A percentile compares a stretch with the other conserved stretches of the same genome.
Conservation (phyloP, 495 filamentous ascomycete genomes). For the Copromyces sp. region DNA sequence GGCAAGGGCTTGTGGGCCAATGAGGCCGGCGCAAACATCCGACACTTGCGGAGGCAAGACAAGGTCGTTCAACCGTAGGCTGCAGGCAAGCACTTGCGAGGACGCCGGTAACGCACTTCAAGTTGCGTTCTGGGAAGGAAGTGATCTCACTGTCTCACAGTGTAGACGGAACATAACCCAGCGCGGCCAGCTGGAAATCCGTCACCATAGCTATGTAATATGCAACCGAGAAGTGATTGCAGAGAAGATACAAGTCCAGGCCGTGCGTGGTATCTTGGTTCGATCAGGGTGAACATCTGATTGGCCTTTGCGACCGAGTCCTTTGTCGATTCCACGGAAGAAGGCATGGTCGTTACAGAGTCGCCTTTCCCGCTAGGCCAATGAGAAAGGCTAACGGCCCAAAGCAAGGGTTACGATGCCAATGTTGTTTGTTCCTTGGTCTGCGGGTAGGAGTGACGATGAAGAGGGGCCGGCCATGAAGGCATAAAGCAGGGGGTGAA, state of each 20-base stretch:
- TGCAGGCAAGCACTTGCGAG: conserved; percentile 7
- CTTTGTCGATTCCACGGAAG: conserved; percentile 34
- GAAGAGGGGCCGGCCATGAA: conserved; percentile 6
- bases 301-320: conserved; percentile 33
- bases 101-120: conserved; percentile 2
- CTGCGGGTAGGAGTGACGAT: conserved; percentile 5
- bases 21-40: conserved; percentile 25
- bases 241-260: conserved; percentile 15
- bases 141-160: conserved; percentile 15
- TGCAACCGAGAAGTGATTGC: conserved; percentile 11
- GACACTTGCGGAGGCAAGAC: conserved; percentile 21
- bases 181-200: conserved; percentile 5
- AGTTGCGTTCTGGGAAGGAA: conserved; percentile 3
- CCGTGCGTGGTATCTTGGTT: conserved; percentile 31
- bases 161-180: conserved; percentile 8
- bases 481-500: conserved; percentile 10
- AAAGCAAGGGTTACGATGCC: neutral
- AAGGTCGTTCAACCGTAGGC: conserved; percentile 15
- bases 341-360: conserved; percentile 40
- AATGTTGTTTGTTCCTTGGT: conserved; percentile 14
- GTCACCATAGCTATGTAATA: conserved; percentile 6
- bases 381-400: conserved; percentile 19
- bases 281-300: conserved; percentile 29
- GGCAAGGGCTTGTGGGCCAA: conserved; percentile 17
- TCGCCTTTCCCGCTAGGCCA: conserved; percentile 26